These are phyloP conservation scores for Fagopyrum homotropicum DNA, from an alignment of 148 eudicot genomes.

Conservation along the genomic window DNA sequence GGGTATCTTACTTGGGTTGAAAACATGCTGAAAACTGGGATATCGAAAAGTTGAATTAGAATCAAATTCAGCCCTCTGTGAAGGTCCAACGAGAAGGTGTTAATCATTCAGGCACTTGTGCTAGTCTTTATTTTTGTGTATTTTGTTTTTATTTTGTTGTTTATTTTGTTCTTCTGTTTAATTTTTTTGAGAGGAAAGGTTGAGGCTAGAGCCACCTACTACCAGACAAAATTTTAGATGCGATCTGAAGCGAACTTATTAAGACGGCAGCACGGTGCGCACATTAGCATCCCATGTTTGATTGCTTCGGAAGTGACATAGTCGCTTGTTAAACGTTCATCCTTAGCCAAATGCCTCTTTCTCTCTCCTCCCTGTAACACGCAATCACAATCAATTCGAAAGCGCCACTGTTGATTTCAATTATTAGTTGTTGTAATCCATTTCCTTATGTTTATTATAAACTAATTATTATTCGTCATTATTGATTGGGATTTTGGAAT, in stretches of 20 bases:
- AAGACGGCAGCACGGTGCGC: too few species aligned
- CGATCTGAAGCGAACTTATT: too few species aligned
- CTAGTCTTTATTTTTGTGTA: background rate
- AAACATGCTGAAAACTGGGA: background rate
- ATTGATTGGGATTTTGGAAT: conserved; percentile 5
- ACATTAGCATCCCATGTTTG: too few species aligned
- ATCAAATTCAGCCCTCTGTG: too few species aligned
- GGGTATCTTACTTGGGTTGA: background rate
- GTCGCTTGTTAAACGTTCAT: background rate
- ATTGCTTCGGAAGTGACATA: background rate
- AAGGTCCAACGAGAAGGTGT: background rate
- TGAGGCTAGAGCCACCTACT: too few species aligned
- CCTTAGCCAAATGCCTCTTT: background rate
- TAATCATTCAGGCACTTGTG: background rate
- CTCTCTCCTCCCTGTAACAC: conserved; percentile 4
- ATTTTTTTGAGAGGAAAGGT: too few species aligned
- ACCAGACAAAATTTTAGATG: too few species aligned
- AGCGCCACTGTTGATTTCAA: conserved; percentile 8
- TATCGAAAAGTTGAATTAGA: background rate
- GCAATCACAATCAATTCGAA: conserved; percentile 10
- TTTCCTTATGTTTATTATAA: background rate
- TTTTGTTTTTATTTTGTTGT: too few species aligned
- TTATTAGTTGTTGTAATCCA: background rate
- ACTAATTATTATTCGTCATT: background rate
- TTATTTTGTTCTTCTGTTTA: too few species aligned